Evolutionary conservation across 371 early-diverging fungal species (phyloP).

Genomic region (Lichtheimia ornata): DNA sequence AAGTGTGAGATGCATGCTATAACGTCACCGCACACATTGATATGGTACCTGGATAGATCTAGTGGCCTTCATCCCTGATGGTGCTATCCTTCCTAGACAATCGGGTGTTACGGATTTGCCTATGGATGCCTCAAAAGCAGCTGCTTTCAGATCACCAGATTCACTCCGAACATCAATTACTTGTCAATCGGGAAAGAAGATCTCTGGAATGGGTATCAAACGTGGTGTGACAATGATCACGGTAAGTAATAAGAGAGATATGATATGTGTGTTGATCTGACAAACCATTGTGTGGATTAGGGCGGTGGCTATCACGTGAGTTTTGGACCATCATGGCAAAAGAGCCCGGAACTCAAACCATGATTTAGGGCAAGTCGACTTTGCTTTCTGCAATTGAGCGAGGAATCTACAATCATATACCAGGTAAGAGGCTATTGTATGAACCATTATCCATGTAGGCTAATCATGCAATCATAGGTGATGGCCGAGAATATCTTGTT

Average conservation of each 20-base stretch:
- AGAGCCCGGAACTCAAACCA: no score
- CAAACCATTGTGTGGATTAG: conserved; percentile 1
- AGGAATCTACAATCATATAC: conserved; percentile 53
- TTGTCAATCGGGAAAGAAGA: conserved; percentile 36
- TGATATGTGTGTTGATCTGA: background rate
- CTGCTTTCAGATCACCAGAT: conserved; percentile 12
- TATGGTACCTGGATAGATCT: conserved; percentile 14
- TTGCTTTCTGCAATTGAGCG: conserved; percentile 48
- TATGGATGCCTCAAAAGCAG: conserved; percentile 12
- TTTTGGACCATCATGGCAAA: background rate
- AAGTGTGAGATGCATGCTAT: background rate
- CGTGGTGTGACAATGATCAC: conserved; percentile 50
- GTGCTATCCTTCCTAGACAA: conserved; percentile 53
- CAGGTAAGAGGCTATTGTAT: conserved; percentile 1
- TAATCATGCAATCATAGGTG: conserved; percentile 29
- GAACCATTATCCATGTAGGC: conserved; percentile 57
- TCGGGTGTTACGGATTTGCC: conserved; percentile 49
- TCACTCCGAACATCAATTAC: conserved; percentile 20
- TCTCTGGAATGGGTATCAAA: conserved; percentile 51
- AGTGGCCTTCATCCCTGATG: conserved; percentile 48
- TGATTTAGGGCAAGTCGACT: conserved; percentile 49
- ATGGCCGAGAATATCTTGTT: conserved; percentile 56
- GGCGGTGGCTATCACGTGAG: conserved; percentile 57
- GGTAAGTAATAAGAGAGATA: conserved; percentile 1
- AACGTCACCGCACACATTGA: background rate